Evolutionary conservation across 2,329 filamentous ascomycete species (phyloP), one percentile per base, ranked within the genome.

Genomic region (Colletotrichum nymphaeae): DNA sequence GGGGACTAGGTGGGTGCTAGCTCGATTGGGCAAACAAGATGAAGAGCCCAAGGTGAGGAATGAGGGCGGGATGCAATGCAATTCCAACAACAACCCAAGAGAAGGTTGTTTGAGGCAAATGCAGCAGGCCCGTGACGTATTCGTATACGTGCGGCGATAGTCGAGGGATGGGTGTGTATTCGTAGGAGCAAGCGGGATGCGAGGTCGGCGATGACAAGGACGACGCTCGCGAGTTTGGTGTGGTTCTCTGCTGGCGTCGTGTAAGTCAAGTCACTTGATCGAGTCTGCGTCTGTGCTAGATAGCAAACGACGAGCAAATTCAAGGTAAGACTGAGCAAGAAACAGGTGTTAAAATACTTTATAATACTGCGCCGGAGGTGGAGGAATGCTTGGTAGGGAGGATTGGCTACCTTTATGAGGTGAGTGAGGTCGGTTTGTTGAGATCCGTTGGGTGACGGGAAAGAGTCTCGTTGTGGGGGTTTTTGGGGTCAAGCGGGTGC

Each of bases 261-360:
- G 26, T 66, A 66, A 70, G 67, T 69, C 60, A 66, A 70, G 53
- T 69, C 60, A 63, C 52, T 66, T 49, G 19, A 22, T 3, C 6
- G 59, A 56, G 11, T 46, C 22, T 42, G 30, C 28, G 52, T 22
- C 22, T 26, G 19, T n/a, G 46, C 28, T 28, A 49, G 4, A 52
- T 26, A 57, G 26, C n/a, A 62, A 37, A 53, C 42, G 8, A 28
- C 16, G n/a, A 53, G 37, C 14, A 57, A 49, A 3, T 12, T n/a
- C 42, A 19, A 35, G 22, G 24, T n/a, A 24, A 14, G 67, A 52
- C 24, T 52, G 53, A 30, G 53, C 19, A 49, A 49, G 30, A 12
- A 22, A 35, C 11, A 11, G 16, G n/a, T 11, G 46, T 28, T 24
- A 49, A 53, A 14, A 35, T 30, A 49, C 19, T 46, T 22, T 24